Evolutionary conservation across 2,329 filamentous ascomycete genomes (phyloP).

Genomic region (Coniella lustricola): DNA sequence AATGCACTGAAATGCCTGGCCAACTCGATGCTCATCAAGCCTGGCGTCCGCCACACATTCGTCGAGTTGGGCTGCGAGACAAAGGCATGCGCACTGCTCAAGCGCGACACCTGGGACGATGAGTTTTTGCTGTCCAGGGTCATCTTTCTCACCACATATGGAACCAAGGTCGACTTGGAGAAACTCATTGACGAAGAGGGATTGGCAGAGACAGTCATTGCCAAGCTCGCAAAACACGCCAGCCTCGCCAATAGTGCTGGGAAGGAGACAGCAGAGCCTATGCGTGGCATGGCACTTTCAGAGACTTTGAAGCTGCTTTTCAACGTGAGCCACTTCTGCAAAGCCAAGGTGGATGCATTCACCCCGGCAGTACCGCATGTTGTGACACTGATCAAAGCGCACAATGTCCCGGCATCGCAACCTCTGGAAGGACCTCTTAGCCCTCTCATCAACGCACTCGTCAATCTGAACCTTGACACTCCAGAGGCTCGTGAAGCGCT

Average conservation of each 20-base stretch:
- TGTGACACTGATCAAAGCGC: slow-evolving; percentile 59
- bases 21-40: slow-evolving; percentile 70
- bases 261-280: slow-evolving; percentile 39
- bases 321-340: slow-evolving; percentile 74
- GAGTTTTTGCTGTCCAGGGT: slow-evolving; percentile 81
- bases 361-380: slow-evolving; percentile 62
- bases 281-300: slow-evolving; percentile 71
- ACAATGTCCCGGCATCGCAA: slow-evolving; percentile 48
- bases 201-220: slow-evolving; percentile 60
- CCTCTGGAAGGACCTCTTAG: slow-evolving; percentile 68
- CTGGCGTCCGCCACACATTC: slow-evolving; percentile 62
- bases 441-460: slow-evolving; percentile 69
- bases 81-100: slow-evolving; percentile 64
- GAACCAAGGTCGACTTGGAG: slow-evolving; percentile 59
- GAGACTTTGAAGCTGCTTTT: slow-evolving; percentile 86
- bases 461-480: slow-evolving; percentile 66
- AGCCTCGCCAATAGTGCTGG: slow-evolving; percentile 29
- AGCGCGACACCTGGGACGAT: slow-evolving; percentile 69
- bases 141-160: slow-evolving; percentile 74
- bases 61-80: slow-evolving; percentile 62
- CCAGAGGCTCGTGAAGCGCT: slow-evolving; percentile 48
- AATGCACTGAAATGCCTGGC: slow-evolving; percentile 77
- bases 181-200: slow-evolving; percentile 58
- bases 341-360: slow-evolving; percentile 55
- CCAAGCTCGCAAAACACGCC: slow-evolving; percentile 65